Conservation (phyloP, 164 flowering plant genomes). For the Vitis rotundifolia region DNA sequence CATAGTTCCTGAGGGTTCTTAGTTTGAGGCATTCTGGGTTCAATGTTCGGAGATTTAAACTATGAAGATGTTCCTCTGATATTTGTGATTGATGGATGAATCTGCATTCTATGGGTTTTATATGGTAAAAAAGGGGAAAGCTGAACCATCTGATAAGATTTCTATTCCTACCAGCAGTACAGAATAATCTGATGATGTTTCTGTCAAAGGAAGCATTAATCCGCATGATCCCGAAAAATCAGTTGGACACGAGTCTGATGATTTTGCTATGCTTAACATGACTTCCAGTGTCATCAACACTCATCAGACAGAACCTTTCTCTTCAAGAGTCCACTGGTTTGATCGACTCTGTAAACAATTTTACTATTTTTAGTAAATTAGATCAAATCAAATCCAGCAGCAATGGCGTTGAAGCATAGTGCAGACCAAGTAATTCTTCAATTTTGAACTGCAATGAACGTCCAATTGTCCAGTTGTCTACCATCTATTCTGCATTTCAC, state of each 20-base stretch:
- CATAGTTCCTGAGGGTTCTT: no score
- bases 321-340: conserved; percentile 28
- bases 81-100: no score
- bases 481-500: conserved; percentile 38
- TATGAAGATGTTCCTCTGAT: no score
- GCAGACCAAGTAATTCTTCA: conserved; percentile 22
- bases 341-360: conserved; percentile 27
- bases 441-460: conserved; percentile 17
- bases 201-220: conserved; percentile 16
- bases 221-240: conserved; percentile 18
- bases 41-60: no score
- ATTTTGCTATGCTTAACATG: conserved; percentile 12
- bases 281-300: not conserved
- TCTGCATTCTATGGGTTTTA: no score
- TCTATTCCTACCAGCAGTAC: no score
- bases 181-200: no score
- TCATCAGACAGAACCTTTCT: conserved; percentile 24
- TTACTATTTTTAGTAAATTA: conserved; percentile 20
- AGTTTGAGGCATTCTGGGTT: no score
- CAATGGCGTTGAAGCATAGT: conserved; percentile 15
- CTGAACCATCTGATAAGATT: no score
- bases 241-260: conserved; percentile 20
- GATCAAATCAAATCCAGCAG: conserved; percentile 20
- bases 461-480: conserved; percentile 25
- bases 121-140: no score